These are phyloP conservation scores for Allantophomopsis cytisporea DNA, from an alignment of 2,329 filamentous ascomycete genomes.

Conservation along the genomic window DNA sequence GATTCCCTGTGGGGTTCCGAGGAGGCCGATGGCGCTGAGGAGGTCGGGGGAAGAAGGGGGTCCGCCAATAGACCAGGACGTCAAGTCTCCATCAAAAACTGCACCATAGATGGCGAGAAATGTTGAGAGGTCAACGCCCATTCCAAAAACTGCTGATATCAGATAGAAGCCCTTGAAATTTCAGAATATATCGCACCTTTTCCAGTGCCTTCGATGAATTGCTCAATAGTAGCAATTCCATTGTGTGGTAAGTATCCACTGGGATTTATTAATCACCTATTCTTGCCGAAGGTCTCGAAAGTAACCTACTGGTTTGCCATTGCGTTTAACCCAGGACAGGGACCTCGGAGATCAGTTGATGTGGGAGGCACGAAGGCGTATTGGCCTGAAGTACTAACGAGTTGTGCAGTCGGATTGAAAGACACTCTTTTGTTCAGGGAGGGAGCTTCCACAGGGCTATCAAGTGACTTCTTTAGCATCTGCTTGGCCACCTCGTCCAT, in stretches of 20 bases:
- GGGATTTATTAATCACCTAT: too few species aligned
- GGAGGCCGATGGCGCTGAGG: slow-evolving; percentile 7
- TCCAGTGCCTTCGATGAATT: too few species aligned
- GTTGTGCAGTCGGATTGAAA: slow-evolving; percentile 9
- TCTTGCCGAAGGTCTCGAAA: too few species aligned
- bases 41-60: slow-evolving; percentile 7
- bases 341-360: slow-evolving; percentile 8
- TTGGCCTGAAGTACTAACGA: slow-evolving; percentile 8
- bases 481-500: neutral
- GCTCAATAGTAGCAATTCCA: slow-evolving; percentile 15
- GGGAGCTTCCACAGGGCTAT: neutral
- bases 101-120: slow-evolving; percentile 27
- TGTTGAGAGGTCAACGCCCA: slow-evolving; percentile 25
- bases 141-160: slow-evolving; percentile 24
- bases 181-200: too few species aligned
- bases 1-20: slow-evolving; percentile 30
- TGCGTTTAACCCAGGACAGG: slow-evolving; percentile 13
- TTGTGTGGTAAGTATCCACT: slow-evolving; percentile 23
- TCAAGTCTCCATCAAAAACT: slow-evolving; percentile 26
- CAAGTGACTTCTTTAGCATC: neutral
- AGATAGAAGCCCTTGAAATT: too few species aligned
- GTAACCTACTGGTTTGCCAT: slow-evolving; percentile 13
- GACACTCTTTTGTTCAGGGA: too few species aligned
- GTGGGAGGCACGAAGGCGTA: slow-evolving; percentile 9
- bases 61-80: slow-evolving; percentile 15